Conservation (phyloP, 2,329 filamentous ascomycete species). For the Diaporthe velutina region DNA sequence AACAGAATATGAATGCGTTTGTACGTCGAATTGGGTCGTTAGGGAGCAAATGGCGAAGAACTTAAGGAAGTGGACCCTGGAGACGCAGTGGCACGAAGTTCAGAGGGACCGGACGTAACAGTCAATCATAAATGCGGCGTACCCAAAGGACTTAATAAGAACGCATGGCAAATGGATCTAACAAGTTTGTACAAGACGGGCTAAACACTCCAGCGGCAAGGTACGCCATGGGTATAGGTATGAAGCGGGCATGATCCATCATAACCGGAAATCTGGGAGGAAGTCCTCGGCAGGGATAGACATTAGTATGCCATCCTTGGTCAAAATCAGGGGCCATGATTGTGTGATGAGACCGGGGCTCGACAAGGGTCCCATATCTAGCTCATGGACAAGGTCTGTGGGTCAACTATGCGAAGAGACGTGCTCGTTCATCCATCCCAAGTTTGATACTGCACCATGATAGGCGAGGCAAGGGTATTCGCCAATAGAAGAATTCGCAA, state of each 20-base stretch:
- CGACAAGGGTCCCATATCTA: slow-evolving; percentile 11
- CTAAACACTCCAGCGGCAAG: neutral
- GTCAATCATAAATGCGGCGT: neutral
- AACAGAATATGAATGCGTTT: neutral
- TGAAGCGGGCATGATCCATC: slow-evolving; percentile 3
- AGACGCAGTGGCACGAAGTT: neutral
- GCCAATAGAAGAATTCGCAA: neutral
- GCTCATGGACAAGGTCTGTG: neutral
- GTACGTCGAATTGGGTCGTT: neutral
- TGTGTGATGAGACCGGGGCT: slow-evolving; percentile 4
- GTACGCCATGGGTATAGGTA: neutral
- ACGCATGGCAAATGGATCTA: neutral
- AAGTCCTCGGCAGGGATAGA: slow-evolving; percentile 24
- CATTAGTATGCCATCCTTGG: slow-evolving; percentile 26
- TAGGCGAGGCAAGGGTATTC: slow-evolving; percentile 1
- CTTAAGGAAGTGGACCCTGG: too few species aligned
- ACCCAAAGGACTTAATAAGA: neutral
- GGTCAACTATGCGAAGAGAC: neutral
- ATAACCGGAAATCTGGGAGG: slow-evolving; percentile 1
- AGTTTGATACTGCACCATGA: slow-evolving; percentile 18
- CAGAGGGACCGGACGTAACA: neutral
- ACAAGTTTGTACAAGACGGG: neutral
- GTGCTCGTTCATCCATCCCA: slow-evolving; percentile 12
- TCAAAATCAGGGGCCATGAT: slow-evolving; percentile 26
- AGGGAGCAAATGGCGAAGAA: too few species aligned